phyloP scores from a whole-genome alignment of 495 filamentous ascomycete species.

The Glarea lozoyensis region DNA sequence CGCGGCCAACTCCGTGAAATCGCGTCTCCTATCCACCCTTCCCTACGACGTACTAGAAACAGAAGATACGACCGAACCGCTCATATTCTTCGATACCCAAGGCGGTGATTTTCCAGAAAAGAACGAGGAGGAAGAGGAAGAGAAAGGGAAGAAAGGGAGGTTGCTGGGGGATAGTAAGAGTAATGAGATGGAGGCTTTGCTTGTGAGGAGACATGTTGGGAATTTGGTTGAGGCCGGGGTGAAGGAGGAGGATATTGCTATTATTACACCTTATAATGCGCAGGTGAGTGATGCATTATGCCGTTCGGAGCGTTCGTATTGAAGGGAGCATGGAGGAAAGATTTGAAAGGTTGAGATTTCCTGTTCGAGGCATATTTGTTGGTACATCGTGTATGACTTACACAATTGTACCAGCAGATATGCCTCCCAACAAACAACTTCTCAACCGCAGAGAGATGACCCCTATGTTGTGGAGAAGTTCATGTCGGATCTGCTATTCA shows the following conservation, averaged over 20 bases:
- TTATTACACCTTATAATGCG: conserved; percentile 94
- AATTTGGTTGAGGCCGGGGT: conserved; percentile 72
- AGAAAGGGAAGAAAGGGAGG: conserved; percentile 37
- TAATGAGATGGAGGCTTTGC: conserved; percentile 81
- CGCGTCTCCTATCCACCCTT: conserved; percentile 64
- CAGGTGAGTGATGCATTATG: conserved; percentile 65
- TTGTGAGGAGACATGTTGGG: conserved; percentile 69
- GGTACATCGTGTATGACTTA: too few species aligned
- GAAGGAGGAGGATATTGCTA: conserved; percentile 71
- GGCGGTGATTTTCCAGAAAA: conserved; percentile 79
- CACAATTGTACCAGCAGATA: too few species aligned
- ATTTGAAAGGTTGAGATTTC: too few species aligned
- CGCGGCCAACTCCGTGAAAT: conserved; percentile 68
- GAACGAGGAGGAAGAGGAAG: conserved; percentile 33
- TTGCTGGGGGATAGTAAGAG: conserved; percentile 80
- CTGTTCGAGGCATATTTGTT: too few species aligned
- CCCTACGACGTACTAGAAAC: conserved; percentile 71
- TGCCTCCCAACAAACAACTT: too few species aligned
- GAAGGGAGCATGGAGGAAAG: too few species aligned
- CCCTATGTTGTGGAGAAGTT: too few species aligned
- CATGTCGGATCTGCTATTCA: too few species aligned
- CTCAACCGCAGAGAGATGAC: too few species aligned
- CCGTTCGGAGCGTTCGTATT: too few species aligned
- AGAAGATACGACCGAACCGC: conserved; percentile 79
- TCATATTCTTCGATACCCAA: conserved; percentile 95